A percentile compares a stretch with the other conserved stretches of the same genome.
Evolutionary conservation across 2,329 filamentous ascomycete species (phyloP).

Genomic region (Monosporascus sp.): DNA sequence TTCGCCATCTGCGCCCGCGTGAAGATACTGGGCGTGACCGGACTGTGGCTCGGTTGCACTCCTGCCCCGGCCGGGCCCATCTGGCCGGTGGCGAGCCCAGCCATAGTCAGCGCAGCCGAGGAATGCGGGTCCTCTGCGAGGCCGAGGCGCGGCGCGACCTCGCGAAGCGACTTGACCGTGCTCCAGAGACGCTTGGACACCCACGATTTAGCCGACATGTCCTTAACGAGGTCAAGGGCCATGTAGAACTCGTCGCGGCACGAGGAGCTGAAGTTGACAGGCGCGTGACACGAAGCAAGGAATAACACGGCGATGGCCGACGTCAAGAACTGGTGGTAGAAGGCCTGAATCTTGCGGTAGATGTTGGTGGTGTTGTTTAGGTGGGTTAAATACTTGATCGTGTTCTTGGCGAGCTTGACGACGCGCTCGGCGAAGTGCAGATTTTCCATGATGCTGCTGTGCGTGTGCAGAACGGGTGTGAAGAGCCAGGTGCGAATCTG

Average conservation of each 20-base stretch:
- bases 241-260: constrained; percentile 76
- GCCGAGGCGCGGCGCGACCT: constrained; percentile 66
- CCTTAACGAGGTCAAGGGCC: constrained; percentile 69
- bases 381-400: constrained; percentile 65
- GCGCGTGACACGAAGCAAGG: constrained; percentile 70
- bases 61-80: constrained; percentile 8
- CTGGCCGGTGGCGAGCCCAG: constrained; percentile 43
- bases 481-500: constrained; percentile 89
- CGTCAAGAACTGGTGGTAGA: constrained; percentile 77
- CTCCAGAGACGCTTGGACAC: constrained; percentile 71
- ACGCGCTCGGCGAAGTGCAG: constrained; percentile 67
- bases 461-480: constrained; percentile 79
- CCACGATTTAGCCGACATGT: constrained; percentile 65
- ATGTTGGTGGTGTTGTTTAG: constrained; percentile 69
- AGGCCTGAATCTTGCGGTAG: constrained; percentile 67
- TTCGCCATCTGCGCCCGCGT: constrained; percentile 7
- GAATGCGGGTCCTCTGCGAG: constrained; percentile 50
- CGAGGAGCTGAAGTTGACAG: constrained; percentile 61
- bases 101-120: constrained; percentile 50
- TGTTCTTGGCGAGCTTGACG: constrained; percentile 72
- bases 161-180: constrained; percentile 65
- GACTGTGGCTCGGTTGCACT: constrained; percentile 5
- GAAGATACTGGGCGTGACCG: neutral
- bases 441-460: constrained; percentile 76
- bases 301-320: constrained; percentile 73